A percentile compares a stretch with the other conserved stretches of the same genome.
Conservation (phyloP, 2,329 filamentous ascomycete genomes). For the Neonectria punicea region DNA sequence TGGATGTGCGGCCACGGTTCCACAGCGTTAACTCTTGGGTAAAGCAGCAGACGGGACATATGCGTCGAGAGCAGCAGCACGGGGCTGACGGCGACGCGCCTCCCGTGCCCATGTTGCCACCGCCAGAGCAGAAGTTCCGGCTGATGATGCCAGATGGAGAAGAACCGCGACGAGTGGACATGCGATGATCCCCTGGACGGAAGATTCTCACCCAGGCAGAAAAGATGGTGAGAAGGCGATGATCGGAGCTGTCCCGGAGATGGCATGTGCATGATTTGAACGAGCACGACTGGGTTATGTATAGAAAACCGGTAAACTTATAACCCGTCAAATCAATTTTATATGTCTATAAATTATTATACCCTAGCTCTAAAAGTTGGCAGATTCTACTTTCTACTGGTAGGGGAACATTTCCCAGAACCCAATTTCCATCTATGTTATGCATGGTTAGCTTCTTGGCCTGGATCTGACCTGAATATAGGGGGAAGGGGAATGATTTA, state of each 20-base stretch:
- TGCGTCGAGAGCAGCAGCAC: constrained; percentile 58
- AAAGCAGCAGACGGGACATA: constrained; percentile 67
- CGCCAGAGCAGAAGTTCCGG: constrained; percentile 58
- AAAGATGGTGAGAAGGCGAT: constrained; percentile 15
- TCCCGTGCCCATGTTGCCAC: constrained; percentile 54
- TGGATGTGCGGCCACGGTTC: constrained; percentile 66
- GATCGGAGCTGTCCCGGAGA: constrained; percentile 21
- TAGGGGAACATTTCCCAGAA: constrained; percentile 66
- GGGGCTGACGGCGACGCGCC: constrained; percentile 47
- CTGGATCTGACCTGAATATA: background rate
- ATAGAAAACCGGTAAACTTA: constrained; percentile 12
- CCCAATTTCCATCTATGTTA: constrained; percentile 63
- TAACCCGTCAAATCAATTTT: constrained; percentile 26
- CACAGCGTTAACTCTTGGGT: constrained; percentile 72
- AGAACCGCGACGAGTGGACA: constrained; percentile 55
- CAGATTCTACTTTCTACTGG: constrained; percentile 37
- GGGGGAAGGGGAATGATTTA: constrained; percentile 49
- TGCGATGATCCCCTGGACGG: constrained; percentile 19
- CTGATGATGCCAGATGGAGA: constrained; percentile 64
- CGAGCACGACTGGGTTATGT: constrained; percentile 13
- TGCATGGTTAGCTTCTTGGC: background rate
- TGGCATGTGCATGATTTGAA: constrained; percentile 23
- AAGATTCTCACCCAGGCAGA: background rate
- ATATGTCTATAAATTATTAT: constrained; percentile 33
- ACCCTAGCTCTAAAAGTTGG: background rate